Evolutionary conservation across 1,284 basidiomycete genomes (phyloP), one percentile per base, ranked within the genome.

Genomic region (Ganoderma resinaceum): DNA sequence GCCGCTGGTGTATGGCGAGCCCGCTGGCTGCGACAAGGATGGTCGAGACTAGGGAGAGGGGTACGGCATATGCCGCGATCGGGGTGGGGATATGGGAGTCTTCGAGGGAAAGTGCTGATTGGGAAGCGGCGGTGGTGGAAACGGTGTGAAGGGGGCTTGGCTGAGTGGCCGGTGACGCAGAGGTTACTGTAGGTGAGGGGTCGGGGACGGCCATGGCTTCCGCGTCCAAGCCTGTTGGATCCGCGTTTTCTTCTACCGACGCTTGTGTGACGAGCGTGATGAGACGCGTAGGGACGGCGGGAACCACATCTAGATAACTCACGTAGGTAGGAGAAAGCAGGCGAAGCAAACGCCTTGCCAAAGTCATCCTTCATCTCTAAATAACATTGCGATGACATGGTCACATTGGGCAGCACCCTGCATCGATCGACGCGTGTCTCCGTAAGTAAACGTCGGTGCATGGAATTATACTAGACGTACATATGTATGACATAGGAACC

Each of bases 51-150:
- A 84, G 78, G 3, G 83, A 81, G 42, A 87, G 78, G 0, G 85
- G 85, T 26, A 86, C 79, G 18, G 82, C 84, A 63, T 83, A 80
- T 1, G 84, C 83, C 0, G 81, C 83, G 33, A 78, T 75, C 4
- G 84, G 81, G 3, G 79, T 76, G 12, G 80, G 77, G 6, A 72
- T 68, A 60, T 73, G 80, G 5, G 77, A 77, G 11, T 79, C 76
- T 16, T 80, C 71, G 46, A 79, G 65, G 33, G 74, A 71, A 31
- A 76, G 62, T 12, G 58, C 37, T 16, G 23, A n/a, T 40, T 42
- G 62, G 14, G 62, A 29, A 14, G 52, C 3, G 26, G 37, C 5
- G 75, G 29, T 67, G 53, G 52, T 29, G 16, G 29, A 20, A 61
- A 64, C 43, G n/a, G 58, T 29, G 11, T 23, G 46, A 8, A 4